Conservation (phyloP, 768 basidiomycete genomes). For the Gloeopeniophorella convolvens region DNA sequence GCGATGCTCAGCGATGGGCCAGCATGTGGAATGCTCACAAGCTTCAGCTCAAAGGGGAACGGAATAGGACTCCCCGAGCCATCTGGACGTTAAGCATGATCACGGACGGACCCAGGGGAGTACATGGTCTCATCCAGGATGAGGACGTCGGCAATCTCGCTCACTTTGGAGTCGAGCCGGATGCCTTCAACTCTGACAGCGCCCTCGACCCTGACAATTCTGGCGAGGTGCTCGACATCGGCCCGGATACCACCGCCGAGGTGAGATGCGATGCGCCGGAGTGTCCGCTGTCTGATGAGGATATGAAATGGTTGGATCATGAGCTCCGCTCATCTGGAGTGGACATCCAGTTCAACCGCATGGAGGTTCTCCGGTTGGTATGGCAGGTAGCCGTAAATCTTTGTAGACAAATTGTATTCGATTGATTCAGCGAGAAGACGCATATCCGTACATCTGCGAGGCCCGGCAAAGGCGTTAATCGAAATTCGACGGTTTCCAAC, state of each 20-base stretch:
- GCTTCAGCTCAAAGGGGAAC: slow-evolving; percentile 21
- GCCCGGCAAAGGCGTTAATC: too few species aligned
- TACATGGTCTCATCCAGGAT: background rate
- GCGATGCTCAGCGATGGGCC: slow-evolving; percentile 29
- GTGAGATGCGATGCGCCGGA: slow-evolving; percentile 17
- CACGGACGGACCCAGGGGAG: slow-evolving; percentile 26
- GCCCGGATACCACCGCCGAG: slow-evolving; percentile 5
- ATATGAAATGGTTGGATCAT: slow-evolving; percentile 8
- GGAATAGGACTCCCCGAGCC: slow-evolving; percentile 23
- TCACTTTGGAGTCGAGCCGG: slow-evolving; percentile 24
- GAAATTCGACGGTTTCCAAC: too few species aligned
- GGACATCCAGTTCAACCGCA: too few species aligned
- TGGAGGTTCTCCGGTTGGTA: too few species aligned
- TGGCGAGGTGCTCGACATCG: background rate
- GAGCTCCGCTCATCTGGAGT: too few species aligned
- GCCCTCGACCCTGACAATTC: slow-evolving; percentile 14
- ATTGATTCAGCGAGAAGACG: too few species aligned
- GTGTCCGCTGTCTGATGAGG: slow-evolving; percentile 15
- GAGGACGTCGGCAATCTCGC: slow-evolving; percentile 2
- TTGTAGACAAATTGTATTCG: too few species aligned
- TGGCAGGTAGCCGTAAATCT: too few species aligned
- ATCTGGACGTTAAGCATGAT: slow-evolving; percentile 31
- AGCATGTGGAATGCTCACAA: slow-evolving; percentile 33
- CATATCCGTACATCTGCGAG: too few species aligned
- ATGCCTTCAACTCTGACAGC: slow-evolving; percentile 14